Evolutionary conservation across 306 rosid species (phyloP), one percentile per base, ranked within the genome.

Genomic region (Castanospermum australe): DNA sequence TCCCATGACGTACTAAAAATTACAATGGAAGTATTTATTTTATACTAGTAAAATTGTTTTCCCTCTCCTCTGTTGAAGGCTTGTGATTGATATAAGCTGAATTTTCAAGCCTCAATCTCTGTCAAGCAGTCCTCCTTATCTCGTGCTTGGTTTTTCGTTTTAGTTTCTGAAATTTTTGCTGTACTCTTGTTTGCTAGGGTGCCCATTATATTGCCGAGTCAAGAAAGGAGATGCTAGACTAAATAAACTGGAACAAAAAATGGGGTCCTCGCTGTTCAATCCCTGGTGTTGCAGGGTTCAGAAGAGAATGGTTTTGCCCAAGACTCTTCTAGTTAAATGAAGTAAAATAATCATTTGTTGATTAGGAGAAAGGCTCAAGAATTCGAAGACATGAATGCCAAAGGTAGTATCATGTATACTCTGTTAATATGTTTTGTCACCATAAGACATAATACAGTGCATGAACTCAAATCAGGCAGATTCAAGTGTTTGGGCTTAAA

Each of bases 381-480:
- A 84, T 67, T 70, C 44, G 50, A 48, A 48, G 25, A 71, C 14
- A 47, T 18, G 30, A 47, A 66, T 38, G 5, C 62, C 50, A 77
- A 28, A 67, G 8, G 63, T 33, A 66, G 21, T 14, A 85, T 69
- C 71, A 41, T 38, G 77, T 81, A 67, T 25, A 44, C 35, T 52
- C 17, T 73, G 62, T 47, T 30, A 50, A 73, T 66, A 59, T 66
- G 71, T 54, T 71, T 38, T 67, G 6, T 61, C 32, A 68, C 38
- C 28, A 38, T 61, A 13, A 45, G 39, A 74, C 61, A 77, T 68
- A 66, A 35, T 48, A 78, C 76, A 79, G 17, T 20, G 52, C 79
- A 70, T 8, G 62, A 76, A 75, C 71, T 84, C 69, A 60, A 55
- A 32, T 48, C 17, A 61, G 1, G 35, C 59, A 28, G 5, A 52